These are phyloP conservation scores for Pseudogymnoascus sp. DNA, from an alignment of 2,329 filamentous ascomycete species.

Conservation along the genomic window DNA sequence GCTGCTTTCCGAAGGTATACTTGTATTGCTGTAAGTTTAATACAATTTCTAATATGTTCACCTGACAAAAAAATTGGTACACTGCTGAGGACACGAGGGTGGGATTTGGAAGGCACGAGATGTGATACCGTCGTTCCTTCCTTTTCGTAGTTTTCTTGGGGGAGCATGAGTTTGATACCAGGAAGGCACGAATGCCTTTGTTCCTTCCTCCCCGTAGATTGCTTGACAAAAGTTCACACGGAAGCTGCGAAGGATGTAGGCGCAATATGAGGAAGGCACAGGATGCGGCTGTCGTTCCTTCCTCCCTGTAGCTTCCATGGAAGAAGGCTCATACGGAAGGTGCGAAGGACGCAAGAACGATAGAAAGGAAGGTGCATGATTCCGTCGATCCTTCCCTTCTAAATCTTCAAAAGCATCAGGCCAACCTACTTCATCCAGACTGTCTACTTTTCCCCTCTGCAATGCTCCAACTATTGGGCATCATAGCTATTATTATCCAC, in stretches of 20 bases:
- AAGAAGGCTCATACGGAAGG: not conserved
- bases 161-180: not conserved
- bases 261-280: not conserved
- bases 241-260: not conserved
- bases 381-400: not conserved
- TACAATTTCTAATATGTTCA: not conserved
- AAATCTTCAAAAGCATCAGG: not conserved
- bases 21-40: not conserved
- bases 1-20: not conserved
- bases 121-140: not conserved
- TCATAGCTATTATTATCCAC: not conserved
- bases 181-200: not conserved
- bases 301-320: not conserved
- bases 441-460: not conserved
- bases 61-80: not conserved
- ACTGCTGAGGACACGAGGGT: not conserved
- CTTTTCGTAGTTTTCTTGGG: not conserved
- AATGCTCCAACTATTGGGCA: not conserved
- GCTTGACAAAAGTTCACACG: not conserved
- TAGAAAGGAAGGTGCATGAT: not conserved
- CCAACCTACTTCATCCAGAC: not conserved
- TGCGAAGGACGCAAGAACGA: not conserved
- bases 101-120: not conserved
- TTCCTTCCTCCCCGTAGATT: not conserved
- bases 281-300: not conserved